Base-by-base conservation (phyloP, 257 asterid species). In the Parsonsia alboflavescens region DNA sequence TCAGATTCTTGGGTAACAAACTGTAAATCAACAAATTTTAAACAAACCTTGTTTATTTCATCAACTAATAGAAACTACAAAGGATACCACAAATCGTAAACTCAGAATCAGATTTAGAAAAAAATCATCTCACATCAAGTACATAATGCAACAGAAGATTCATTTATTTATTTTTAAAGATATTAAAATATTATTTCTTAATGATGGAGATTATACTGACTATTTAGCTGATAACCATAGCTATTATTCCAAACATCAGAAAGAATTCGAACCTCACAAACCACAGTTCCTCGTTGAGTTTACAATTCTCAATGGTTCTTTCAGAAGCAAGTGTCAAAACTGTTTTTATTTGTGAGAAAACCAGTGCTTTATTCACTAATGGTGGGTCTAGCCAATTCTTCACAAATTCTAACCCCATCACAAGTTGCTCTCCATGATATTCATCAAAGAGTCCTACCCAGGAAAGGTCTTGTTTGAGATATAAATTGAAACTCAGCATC, bases 1-100 rank as follows among this genome's bases (percentile, higher is more conserved):
- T 70, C 84, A 33, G 80, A 74, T 65, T 84, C 89, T 76, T 86
- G 85, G 13, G 80, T 24, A 77, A 75, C 73, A 66, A 86, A 85
- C 93, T 84, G 88, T 41, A 33, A 50, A 53, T 41, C 8, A 57
- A 76, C 19, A 8, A 64, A 21, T 63, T 28, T 41, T 11, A 19
- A 64, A 26, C 48, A 15, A 21, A 26, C 19, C 61, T 24, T 48
- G 41, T 79, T 62, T 72, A 61, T 21, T 61, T 57, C 76, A 67
- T 42, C 71, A 54, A 66, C 30, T n/a, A 36, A 7, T 64, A 12
- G 15, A 33, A 33, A 33, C 39, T 3, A 33, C 1, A 33, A 17
- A 63, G 69, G 24, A 33, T 36, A 26, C 39, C 6, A 26, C 49
- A 64, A 44, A 68, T 30, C 2, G 30, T 2, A 30, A 8, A 59